Percentiles rank a stretch among this genome's conserved stretches.
phyloP scores from a whole-genome alignment of 768 basidiomycete species.

The Hortiboletus campestris region DNA sequence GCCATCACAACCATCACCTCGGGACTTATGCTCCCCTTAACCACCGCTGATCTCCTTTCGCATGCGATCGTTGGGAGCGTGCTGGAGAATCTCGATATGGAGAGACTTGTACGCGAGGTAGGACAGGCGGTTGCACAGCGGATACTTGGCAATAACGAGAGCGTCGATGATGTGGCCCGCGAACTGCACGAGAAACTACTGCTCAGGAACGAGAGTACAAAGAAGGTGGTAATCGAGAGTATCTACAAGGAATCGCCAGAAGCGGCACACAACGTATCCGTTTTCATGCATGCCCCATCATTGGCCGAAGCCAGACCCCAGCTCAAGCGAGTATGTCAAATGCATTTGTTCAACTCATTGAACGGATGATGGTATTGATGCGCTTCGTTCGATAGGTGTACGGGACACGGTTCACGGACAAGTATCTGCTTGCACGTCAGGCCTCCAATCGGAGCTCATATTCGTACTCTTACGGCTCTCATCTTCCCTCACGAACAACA shows the following conservation, averaged over 20 bases:
- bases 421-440: constrained; percentile 80
- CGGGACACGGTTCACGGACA: constrained; percentile 96
- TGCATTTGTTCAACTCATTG: neutral
- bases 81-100: constrained; percentile 98
- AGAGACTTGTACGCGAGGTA: constrained; percentile 91
- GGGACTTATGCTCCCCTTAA: constrained; percentile 93
- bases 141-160: constrained; percentile 90
- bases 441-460: constrained; percentile 50
- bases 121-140: constrained; percentile 91
- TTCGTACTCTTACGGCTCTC: constrained; percentile 53
- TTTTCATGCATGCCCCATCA: constrained; percentile 73
- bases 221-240: constrained; percentile 93
- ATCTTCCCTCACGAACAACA: constrained; percentile 42
- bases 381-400: constrained; percentile 56
- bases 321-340: constrained; percentile 67
- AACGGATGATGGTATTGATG: constrained; percentile 7
- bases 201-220: constrained; percentile 93
- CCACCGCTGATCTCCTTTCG: constrained; percentile 90
- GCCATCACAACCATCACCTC: constrained; percentile 92
- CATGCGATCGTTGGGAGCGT: constrained; percentile 97
- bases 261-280: constrained; percentile 83
- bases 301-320: constrained; percentile 72
- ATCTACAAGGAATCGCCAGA: constrained; percentile 93
- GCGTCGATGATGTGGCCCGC: constrained; percentile 93
- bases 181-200: constrained; percentile 91